phyloP scores from a whole-genome alignment of 169 alveolate species.

The Plasmodium coatneyi region DNA sequence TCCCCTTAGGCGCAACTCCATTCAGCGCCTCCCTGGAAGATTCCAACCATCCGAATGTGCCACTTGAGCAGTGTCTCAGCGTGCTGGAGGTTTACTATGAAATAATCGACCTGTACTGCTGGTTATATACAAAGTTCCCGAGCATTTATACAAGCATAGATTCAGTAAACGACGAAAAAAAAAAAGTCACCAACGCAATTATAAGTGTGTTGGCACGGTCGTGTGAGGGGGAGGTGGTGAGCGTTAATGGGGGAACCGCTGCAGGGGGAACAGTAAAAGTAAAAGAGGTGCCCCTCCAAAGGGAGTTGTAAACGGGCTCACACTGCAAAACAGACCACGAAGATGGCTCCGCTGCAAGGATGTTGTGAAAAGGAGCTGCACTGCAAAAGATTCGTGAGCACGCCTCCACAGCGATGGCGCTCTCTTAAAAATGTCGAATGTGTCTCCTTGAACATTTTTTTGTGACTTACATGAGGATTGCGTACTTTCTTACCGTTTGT shows the following conservation, averaged over 20 bases:
- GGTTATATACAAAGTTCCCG: conserved; percentile 62
- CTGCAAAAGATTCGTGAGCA: background rate
- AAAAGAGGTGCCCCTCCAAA: background rate
- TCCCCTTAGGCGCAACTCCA: background rate
- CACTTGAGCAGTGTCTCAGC: conserved; percentile 13
- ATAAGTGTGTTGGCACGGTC: conserved; percentile 35
- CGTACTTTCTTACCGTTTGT: background rate
- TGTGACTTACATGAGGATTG: background rate
- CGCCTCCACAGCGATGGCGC: background rate
- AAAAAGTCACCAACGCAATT: conserved; percentile 38
- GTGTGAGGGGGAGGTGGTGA: background rate
- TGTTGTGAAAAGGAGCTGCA: background rate
- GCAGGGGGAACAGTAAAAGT: background rate
- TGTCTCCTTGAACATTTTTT: background rate
- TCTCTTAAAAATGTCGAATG: background rate
- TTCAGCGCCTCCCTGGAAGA: background rate
- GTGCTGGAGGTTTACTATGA: conserved; percentile 56
- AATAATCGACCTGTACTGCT: conserved; percentile 58
- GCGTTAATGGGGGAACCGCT: background rate
- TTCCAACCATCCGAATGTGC: background rate
- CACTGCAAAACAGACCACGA: background rate
- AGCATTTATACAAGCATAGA: conserved; percentile 30
- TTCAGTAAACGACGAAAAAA: conserved; percentile 52
- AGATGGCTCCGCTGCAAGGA: background rate
- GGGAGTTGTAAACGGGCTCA: background rate